phyloP scores from a whole-genome alignment of 208 protist genomes.

The Phytomonas sp. region DNA sequence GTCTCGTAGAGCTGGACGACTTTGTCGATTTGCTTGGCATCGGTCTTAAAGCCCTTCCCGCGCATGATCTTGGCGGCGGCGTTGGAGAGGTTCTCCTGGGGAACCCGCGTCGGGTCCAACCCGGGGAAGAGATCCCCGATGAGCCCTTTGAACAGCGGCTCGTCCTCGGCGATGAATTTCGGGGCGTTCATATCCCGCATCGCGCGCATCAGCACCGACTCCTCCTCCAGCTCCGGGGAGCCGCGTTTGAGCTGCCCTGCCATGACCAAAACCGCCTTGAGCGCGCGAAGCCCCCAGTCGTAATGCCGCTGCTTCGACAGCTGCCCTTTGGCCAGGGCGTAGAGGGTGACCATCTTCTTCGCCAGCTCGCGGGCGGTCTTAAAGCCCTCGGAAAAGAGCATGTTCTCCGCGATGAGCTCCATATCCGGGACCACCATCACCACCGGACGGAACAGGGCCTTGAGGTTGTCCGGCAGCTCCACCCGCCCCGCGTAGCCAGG shows the following conservation, averaged over 20 bases:
- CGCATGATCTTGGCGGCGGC: constrained; percentile 87
- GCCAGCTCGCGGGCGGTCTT: constrained; percentile 92
- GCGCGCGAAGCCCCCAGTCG: constrained; percentile 97
- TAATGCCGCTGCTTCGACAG: constrained; percentile 99
- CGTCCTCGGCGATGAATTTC: constrained; percentile 99
- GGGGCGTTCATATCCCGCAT: constrained; percentile 99
- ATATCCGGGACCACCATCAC: constrained; percentile 98
- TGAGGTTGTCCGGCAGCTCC: constrained; percentile 98
- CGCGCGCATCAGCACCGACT: constrained; percentile 98
- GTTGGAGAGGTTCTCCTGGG: constrained; percentile 91
- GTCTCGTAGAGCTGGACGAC: constrained; percentile 99
- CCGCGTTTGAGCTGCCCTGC: constrained; percentile 97
- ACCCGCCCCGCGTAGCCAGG: constrained; percentile 98
- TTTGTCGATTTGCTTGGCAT: constrained; percentile 95
- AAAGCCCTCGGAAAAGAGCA: constrained; percentile 99
- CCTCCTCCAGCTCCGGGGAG: constrained; percentile 90
- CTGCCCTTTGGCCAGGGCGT: constrained; percentile 95
- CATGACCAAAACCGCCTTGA: constrained; percentile 98
- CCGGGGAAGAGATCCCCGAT: constrained; percentile 97
- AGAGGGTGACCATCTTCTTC: constrained; percentile 99
- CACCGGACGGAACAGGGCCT: constrained; percentile 98
- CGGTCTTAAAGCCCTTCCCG: constrained; percentile 69
- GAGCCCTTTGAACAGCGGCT: constrained; percentile 97
- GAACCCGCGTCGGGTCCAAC: constrained; percentile 91
- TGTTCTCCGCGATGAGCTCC: constrained; percentile 98